These are phyloP conservation scores for Carex cristatella DNA, from an alignment of 176 grass and related monocot species.

Conservation along the genomic window DNA sequence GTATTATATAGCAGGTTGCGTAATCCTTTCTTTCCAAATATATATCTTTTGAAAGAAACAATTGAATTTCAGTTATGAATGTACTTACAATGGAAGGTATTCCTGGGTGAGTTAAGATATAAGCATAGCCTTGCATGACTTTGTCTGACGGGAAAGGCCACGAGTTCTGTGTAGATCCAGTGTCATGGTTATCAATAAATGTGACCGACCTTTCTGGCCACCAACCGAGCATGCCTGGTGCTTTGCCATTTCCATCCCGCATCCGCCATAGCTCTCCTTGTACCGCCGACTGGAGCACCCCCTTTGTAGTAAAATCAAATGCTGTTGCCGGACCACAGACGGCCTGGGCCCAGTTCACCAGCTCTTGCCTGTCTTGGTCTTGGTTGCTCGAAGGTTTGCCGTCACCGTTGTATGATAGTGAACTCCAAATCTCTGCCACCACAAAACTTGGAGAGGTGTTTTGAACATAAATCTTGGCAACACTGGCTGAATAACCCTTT, in stretches of 20 bases:
- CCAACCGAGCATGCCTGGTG: slow-evolving; percentile 67
- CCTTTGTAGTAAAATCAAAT: slow-evolving; percentile 96
- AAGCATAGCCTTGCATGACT: slow-evolving; percentile 78
- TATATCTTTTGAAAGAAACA: too few relatives aligned
- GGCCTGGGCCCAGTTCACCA: slow-evolving; percentile 54
- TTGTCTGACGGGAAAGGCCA: slow-evolving; percentile 63
- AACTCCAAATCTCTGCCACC: slow-evolving; percentile 80
- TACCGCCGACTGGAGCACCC: slow-evolving; percentile 54
- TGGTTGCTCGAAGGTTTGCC: slow-evolving; percentile 60
- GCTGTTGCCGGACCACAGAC: slow-evolving; percentile 47
- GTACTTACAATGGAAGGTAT: slow-evolving; percentile 62
- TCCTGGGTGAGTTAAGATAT: slow-evolving; percentile 78
- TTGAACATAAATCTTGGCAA: slow-evolving; percentile 56
- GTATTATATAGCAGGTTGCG: too few relatives aligned
- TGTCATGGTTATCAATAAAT: slow-evolving; percentile 91
- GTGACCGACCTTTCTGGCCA: slow-evolving; percentile 76
- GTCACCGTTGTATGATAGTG: slow-evolving; percentile 43
- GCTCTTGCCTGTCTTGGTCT: slow-evolving; percentile 50
- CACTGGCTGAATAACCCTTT: slow-evolving; percentile 51
- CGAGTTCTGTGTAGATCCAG: slow-evolving; percentile 54
- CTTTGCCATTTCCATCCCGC: slow-evolving; percentile 53
- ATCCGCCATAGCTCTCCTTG: slow-evolving; percentile 69
- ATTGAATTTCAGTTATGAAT: too few relatives aligned
- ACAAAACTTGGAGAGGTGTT: slow-evolving; percentile 46
- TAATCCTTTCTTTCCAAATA: too few relatives aligned